Evolutionary conservation across 1,284 basidiomycete species (phyloP).

Genomic region (Irpex sp.): DNA sequence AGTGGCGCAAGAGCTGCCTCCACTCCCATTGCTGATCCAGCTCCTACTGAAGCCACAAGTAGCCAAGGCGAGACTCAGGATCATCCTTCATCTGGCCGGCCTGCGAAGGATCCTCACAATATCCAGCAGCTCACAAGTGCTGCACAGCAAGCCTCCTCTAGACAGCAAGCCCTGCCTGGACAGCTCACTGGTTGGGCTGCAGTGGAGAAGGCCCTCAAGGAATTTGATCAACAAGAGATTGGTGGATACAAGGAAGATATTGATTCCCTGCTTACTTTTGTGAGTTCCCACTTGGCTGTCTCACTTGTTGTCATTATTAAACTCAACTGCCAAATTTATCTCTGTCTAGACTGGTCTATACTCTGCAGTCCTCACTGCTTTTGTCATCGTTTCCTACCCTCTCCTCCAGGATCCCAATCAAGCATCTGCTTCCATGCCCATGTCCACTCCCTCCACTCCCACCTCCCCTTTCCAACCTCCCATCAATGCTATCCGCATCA

Average conservation of each 20-base stretch:
- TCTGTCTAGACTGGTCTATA: slow-evolving; percentile 12
- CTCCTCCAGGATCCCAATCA: background rate
- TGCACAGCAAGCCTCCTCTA: background rate
- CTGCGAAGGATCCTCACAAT: no score
- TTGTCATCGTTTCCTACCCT: slow-evolving; percentile 10
- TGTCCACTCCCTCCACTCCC: background rate
- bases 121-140: no score
- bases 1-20: no score
- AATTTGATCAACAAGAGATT: background rate
- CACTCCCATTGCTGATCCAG: no score
- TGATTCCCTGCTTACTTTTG: slow-evolving; percentile 1
- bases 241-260: background rate
- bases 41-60: no score
- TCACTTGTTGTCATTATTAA: background rate
- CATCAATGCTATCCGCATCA: background rate
- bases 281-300: background rate
- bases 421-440: background rate
- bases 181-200: background rate
- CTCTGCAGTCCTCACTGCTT: slow-evolving; percentile 16
- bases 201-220: background rate
- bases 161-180: background rate
- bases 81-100: no score
- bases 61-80: no score
- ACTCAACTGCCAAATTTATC: background rate
- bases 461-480: background rate